Base-by-base conservation (phyloP, 2,329 filamentous ascomycete genomes). In the Ophiostoma novo-ulmi region DNA sequence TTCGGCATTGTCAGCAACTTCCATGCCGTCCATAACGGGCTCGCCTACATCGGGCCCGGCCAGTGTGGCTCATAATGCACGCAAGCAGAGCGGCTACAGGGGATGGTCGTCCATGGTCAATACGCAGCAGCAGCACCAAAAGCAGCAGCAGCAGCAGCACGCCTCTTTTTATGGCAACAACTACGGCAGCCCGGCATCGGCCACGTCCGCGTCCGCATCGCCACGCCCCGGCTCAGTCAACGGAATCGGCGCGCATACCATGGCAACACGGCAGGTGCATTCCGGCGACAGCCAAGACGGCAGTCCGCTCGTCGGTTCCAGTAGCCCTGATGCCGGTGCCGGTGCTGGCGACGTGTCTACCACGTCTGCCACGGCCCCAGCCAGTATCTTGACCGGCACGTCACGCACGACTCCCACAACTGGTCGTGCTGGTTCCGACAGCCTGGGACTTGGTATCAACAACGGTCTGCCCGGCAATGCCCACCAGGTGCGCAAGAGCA, bases 1-100 rank as follows among this genome's bases (percentile, higher is more conserved):
- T 52, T 75, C 75, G 5, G 48, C 73, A 3, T 52, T 72, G 39
- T 48, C 44, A 20, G 44, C 44, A 17, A 20, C n/a, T 20, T 48
- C 44, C 1, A 31, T 31, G 31, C 31, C 72, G 44, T 48, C 31
- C 69, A 31, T n/a, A 74, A 75, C 1, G 39, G n/a, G 22, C 41
- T 73, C 72, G 36, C 71, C 73, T 5, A 72, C 72, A 8, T 74
- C 77, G 17, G 75, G 77, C 0, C 75, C 75, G n/a, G 31, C 52
- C 55, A 48, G 26, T 26, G 8, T 55, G 22, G 70, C 70, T 2
- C 52, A 58, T n/a, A 58, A 58, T 10, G 52, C 52, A 13, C 52
- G 52, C 52, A 58, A 61, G 67, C 58, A 55, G 36, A 41, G 41
- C 36, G 70, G 65, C 68, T 70, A 70, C 68, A 68, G 65, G 68